Evolutionary conservation across 2,329 filamentous ascomycete genomes (phyloP), one percentile per base, ranked within the genome.

Genomic region (Curvularia hawaiiensis): DNA sequence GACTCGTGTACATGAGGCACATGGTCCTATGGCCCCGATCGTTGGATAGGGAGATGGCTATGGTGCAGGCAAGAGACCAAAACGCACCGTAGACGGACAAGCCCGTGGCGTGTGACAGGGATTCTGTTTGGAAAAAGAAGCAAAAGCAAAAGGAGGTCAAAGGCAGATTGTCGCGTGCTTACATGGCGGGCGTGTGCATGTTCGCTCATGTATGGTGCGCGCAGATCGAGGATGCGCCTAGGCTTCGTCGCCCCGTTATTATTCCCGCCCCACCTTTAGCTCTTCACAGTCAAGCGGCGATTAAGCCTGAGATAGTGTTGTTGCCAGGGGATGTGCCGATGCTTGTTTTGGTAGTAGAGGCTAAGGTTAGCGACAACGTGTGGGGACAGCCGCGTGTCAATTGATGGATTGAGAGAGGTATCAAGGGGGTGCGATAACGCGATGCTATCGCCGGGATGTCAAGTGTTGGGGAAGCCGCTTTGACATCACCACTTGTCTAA

Each of bases 201-300:
- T 31, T 47, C 7, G 20, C 26, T 51, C 33, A 51, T 41, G 54
- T 48, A 56, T 26, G 40, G 22, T 16, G 26, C 40, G 24, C 41
- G 53, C 48, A 30, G 54, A 50, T 52, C 57, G 50, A 52, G 40
- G 49, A 52, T 40, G 45, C 53, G 54, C 54, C 50, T 52, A 52
- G 48, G 40, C n/a, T 35, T 50, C 18, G 40, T 38, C 48, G 41
- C 40, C 53, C 40, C 48, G 26, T 52, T 39, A 28, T 24, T 41
- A 16, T 35, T 40, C 43, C 40, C 50, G 43, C 40, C 48, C 48
- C 48, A 26, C 22, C n/a, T 41, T 28, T 33, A 30, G 24, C 33
- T 50, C 18, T 44, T 48, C 46, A 33, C 18, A 28, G 33, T 31
- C 50, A 52, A 56, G 18, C 48, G 53, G 48, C 48, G 30, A 46